Conservation (phyloP, 306 rosid genomes). For the Coriaria nepalensis region DNA sequence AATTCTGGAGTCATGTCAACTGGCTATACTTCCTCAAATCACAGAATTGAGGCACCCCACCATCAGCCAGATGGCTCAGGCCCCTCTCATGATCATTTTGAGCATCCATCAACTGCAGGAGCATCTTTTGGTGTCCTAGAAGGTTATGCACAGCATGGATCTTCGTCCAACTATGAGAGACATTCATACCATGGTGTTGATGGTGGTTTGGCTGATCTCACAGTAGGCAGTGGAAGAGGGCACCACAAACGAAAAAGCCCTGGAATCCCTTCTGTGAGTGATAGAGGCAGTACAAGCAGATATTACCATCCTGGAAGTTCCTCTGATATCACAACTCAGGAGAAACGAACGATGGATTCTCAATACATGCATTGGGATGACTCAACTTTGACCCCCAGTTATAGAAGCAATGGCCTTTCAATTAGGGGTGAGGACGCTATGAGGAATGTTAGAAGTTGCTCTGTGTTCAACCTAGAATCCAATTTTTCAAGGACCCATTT, state of each 20-base stretch:
- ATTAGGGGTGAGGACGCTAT: slow-evolving; percentile 55
- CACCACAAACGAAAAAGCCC: slow-evolving; percentile 81
- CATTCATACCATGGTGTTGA: slow-evolving; percentile 48
- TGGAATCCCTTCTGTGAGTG: slow-evolving; percentile 51
- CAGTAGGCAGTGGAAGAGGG: slow-evolving; percentile 58
- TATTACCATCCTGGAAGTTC: slow-evolving; percentile 50
- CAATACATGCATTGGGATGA: slow-evolving; percentile 74
- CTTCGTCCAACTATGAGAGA: slow-evolving; percentile 54
- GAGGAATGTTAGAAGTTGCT: slow-evolving; percentile 78
- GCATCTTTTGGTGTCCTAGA: slow-evolving; percentile 34
- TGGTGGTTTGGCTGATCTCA: slow-evolving; percentile 53
- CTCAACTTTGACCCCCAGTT: slow-evolving; percentile 30
- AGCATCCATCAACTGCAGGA: slow-evolving; percentile 44
- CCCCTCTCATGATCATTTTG: slow-evolving; percentile 47
- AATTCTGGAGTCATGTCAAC: slow-evolving; percentile 37
- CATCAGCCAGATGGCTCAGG: slow-evolving; percentile 49
- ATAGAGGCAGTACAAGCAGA: slow-evolving; percentile 72
- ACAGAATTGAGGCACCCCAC: slow-evolving; percentile 35
- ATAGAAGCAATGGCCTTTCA: slow-evolving; percentile 54
- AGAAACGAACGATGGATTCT: slow-evolving; percentile 45
- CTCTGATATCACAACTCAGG: slow-evolving; percentile 46
- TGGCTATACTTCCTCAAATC: slow-evolving; percentile 51
- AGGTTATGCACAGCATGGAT: slow-evolving; percentile 35
- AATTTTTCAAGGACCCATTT: slow-evolving; percentile 47
- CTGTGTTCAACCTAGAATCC: slow-evolving; percentile 61